Conservation (phyloP, 164 flowering plant genomes). For the Cinnamomum chago region DNA sequence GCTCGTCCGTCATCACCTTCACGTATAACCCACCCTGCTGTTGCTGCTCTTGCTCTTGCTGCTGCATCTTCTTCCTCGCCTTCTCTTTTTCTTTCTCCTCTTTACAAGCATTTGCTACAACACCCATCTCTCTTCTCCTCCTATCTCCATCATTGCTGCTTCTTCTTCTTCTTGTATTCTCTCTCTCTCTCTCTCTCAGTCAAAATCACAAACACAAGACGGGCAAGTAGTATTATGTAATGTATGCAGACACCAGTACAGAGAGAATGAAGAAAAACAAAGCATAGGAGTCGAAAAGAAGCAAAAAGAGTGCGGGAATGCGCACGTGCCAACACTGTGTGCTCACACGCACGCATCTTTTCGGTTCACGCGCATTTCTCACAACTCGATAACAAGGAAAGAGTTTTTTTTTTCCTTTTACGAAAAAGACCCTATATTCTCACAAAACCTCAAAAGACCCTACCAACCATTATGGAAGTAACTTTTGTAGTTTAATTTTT, state of each 20-base stretch:
- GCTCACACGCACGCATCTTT: neutral
- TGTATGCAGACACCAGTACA: too few species aligned
- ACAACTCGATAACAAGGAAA: too few species aligned
- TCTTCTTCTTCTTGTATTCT: conserved; percentile 3
- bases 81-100: conserved; percentile 1
- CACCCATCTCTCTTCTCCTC: conserved; percentile 6
- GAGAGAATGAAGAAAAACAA: neutral
- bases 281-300: neutral
- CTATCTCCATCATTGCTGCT: conserved; percentile 3
- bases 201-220: neutral
- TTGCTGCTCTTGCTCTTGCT: conserved; percentile 11
- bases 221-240: neutral
- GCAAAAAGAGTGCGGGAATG: neutral
- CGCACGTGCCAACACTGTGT: neutral
- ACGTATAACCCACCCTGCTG: conserved; percentile 28
- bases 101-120: neutral
- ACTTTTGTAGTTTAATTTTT: too few species aligned
- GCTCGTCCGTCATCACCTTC: conserved; percentile 93
- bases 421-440: too few species aligned
- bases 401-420: too few species aligned
- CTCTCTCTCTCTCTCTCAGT: neutral
- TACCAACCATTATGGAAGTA: too few species aligned
- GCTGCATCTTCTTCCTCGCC: conserved; percentile 10
- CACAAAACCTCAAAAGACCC: too few species aligned
- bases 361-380: neutral